Evolutionary conservation across 2,329 filamentous ascomycete species (phyloP), one percentile per base, ranked within the genome.

Genomic region (Alternaria ethzedia): DNA sequence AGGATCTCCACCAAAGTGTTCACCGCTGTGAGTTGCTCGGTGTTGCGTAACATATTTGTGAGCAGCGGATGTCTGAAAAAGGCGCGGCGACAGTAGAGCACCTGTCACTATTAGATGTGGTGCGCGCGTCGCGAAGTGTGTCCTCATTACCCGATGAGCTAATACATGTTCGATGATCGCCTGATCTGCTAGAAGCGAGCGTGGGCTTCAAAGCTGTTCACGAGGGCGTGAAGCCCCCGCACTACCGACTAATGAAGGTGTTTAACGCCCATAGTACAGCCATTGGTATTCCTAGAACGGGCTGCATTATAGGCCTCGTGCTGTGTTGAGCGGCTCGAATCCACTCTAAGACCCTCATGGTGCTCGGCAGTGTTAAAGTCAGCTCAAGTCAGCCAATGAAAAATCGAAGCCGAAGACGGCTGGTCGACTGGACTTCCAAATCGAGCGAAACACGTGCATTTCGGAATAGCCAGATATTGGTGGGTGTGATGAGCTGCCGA

Each of bases 401-500:
- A 66, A 47, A 17, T 43, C 52, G 20, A 44, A 23, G 12, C 5
- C 25, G 5, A 30, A 50, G 17, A 49, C 56, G 61, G 63, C 47
- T 52, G 61, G 62, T 59, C 58, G 25, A 59, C 56, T 54, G 60
- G 20, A 55, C 47, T 62, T 45, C 70, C 71, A 9, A 6, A 70
- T 73, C 59, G 57, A 63, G 72, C 52, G 32, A 57, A 41, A 57
- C 43, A 47, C 63, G 26, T 64, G 63, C 58, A 47, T 49, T 63
- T 68, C 59, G 61, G 67, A 64, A 66, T 63, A 60, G 68, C 64
- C 44, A 69, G 67, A 66, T 71, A 75, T 74, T 70, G 71, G 70
- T 65, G 36, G 36, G 66, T 72, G 76, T 74, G 75, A 76, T 69
- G 70, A 70, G 68, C 28, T 71, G 75, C 59, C 60, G 67, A 61